A percentile compares a stretch with the other conserved stretches of the same genome.
Evolutionary conservation across 768 basidiomycete species (phyloP).

Genomic region (Nidula microcarpa): DNA sequence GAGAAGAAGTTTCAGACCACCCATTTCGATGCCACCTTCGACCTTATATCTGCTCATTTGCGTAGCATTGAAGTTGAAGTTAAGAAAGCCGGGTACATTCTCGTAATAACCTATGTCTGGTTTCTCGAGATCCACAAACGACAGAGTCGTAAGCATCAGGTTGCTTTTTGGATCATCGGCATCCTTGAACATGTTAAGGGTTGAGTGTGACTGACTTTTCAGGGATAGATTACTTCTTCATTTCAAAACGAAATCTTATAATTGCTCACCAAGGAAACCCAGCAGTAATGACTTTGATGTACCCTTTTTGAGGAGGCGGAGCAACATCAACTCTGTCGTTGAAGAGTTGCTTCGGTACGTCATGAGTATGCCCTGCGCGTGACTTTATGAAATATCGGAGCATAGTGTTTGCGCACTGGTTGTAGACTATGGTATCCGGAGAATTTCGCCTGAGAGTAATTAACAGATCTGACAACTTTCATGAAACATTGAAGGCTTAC

Average conservation of each 20-base stretch:
- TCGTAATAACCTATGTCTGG: constrained; percentile 45
- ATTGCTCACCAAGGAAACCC: constrained; percentile 68
- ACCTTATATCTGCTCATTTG: constrained; percentile 41
- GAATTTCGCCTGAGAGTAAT: constrained; percentile 44
- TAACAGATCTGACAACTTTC: constrained; percentile 1
- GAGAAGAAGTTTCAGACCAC: constrained; percentile 67
- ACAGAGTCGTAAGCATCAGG: constrained; percentile 58
- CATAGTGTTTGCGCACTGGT: constrained; percentile 68
- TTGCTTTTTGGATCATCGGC: constrained; percentile 68
- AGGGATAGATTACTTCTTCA: neutral
- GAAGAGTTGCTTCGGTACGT: constrained; percentile 34
- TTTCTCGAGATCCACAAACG: constrained; percentile 43
- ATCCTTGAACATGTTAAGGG: constrained; percentile 66
- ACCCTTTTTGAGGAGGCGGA: constrained; percentile 42
- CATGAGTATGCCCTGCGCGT: constrained; percentile 34
- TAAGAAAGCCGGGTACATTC: constrained; percentile 51
- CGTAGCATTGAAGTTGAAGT: constrained; percentile 34
- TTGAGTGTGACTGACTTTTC: constrained; percentile 68
- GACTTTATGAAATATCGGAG: constrained; percentile 56
- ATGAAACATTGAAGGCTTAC: constrained; percentile 31
- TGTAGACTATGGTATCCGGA: constrained; percentile 51
- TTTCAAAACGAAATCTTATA: neutral
- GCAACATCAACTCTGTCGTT: constrained; percentile 36
- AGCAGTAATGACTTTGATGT: constrained; percentile 59
- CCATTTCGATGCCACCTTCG: constrained; percentile 66